Evolutionary conservation across 352 stramenopile genomes (phyloP), one percentile per base, ranked within the genome.

Genomic region (Pythium periplocum): DNA sequence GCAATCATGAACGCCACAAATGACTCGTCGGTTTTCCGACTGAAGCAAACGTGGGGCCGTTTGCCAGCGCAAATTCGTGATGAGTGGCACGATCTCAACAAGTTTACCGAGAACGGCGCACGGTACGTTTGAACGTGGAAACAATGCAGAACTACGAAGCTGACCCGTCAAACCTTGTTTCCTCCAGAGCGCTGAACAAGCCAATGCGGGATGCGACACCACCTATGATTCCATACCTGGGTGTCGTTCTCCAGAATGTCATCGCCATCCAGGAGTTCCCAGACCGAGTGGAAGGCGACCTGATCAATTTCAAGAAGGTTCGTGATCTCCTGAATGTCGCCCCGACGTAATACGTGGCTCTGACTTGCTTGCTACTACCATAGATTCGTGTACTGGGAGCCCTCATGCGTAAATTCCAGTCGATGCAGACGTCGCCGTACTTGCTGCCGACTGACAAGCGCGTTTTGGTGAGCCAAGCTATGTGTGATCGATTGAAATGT

Each of bases 1-100:
- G 85, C 85, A 5, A 82, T 95, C 58, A 95, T 95, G 85, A 93
- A 95, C 43, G 85, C 85, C 4, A 83, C 82, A 6, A 93, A 95
- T 37, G 83, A 93, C 60, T 92, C 85, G 37, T 93, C 83, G 5
- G 68, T 95, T 11, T 93, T 90, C 57, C 83, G 85, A 9, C 46
- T 95, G 4, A 93, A 95, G 68, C 92, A 91, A 52, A 93, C 85
- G 10, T 95, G 85, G 85, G 74, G 72, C 3, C 68, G 83, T 2
- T 59, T 95, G 30, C 69, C 75, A 1, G 68, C 83, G 0, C 69
- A 91, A 66, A 68, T 75, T 26, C 75, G 85, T 30, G 80, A 93
- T 38, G 62, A 86, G 42, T 95, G 85, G 85, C 81, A 93, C 53
- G 78, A 93, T 17, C 53, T 93, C 9, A 88, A 93, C 43, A 81